A percentile compares a stretch with the other conserved stretches of the same genome.
Conservation (phyloP, 2,329 filamentous ascomycete genomes). For the Botrytis medusae region DNA sequence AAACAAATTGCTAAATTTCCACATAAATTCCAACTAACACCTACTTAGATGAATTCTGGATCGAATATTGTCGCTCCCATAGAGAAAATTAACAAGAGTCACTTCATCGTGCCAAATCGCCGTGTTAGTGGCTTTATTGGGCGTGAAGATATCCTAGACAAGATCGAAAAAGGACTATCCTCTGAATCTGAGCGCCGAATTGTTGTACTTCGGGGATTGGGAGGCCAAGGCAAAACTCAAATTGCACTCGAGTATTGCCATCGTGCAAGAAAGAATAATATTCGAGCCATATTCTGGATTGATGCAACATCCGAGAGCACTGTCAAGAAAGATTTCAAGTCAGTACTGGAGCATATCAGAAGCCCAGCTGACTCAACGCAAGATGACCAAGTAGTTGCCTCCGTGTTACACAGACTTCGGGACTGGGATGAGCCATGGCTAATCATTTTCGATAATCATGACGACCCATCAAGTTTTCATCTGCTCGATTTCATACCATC, state of each 20-base stretch:
- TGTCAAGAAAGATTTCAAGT: constrained; percentile 25
- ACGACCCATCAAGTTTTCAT: constrained; percentile 27
- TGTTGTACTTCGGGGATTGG: constrained; percentile 29
- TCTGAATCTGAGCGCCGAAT: constrained; percentile 16
- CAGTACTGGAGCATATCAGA: constrained; percentile 24
- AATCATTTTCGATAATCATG: constrained; percentile 35
- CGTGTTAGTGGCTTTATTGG: constrained; percentile 27
- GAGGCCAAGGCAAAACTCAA: constrained; percentile 34
- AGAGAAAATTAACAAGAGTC: background rate
- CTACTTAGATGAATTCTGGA: background rate
- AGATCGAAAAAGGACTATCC: constrained; percentile 24
- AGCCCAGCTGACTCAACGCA: background rate
- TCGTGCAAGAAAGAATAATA: constrained; percentile 19
- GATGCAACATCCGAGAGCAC: constrained; percentile 27
- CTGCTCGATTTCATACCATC: constrained; percentile 26
- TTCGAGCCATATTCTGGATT: constrained; percentile 28
- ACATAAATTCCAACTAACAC: background rate
- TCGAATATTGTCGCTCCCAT: too few species aligned
- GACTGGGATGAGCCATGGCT: constrained; percentile 27
- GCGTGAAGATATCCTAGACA: constrained; percentile 26
- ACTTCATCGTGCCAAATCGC: constrained; percentile 25
- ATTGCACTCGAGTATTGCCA: constrained; percentile 31
- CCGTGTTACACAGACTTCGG: constrained; percentile 22
- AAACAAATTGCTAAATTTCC: background rate
- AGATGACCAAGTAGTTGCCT: constrained; percentile 8